These are phyloP conservation scores for Alternaria hordeiaustralica DNA, from an alignment of 2,329 filamentous ascomycete species.

Conservation along the genomic window DNA sequence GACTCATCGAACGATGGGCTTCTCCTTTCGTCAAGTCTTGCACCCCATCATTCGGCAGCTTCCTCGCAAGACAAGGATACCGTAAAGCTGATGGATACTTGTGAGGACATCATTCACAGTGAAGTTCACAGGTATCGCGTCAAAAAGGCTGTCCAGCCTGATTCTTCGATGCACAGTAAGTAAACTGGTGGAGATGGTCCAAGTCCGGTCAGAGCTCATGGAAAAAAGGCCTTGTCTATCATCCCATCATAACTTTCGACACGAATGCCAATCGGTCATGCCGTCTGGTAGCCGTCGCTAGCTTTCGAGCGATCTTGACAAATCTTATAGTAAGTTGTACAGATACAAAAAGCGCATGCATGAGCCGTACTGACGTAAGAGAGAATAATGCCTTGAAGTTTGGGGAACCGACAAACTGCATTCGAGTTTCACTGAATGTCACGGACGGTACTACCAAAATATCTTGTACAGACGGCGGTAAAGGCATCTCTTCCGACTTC, in stretches of 20 bases:
- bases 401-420: not conserved
- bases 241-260: constrained; percentile 4
- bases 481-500: constrained; percentile 5
- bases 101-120: constrained; percentile 6
- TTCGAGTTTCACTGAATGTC: constrained; percentile 8
- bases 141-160: constrained; percentile 4
- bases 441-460: not conserved
- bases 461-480: constrained; percentile 1
- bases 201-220: not conserved
- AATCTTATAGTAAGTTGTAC: constrained; percentile 4
- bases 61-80: not conserved
- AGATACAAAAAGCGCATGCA: not conserved
- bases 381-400: constrained; percentile 12
- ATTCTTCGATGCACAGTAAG: not conserved
- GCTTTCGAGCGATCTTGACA: constrained; percentile 6
- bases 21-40: not conserved
- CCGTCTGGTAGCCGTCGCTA: constrained; percentile 2
- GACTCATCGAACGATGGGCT: not conserved
- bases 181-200: not conserved
- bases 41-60: not conserved
- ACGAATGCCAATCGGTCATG: constrained; percentile 3
- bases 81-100: not conserved
- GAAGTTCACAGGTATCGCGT: constrained; percentile 1
- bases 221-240: not conserved
- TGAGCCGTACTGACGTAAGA: not conserved